These are phyloP conservation scores for Aspergillus ibericus DNA, from an alignment of 2,329 filamentous ascomycete genomes.

Conservation along the genomic window DNA sequence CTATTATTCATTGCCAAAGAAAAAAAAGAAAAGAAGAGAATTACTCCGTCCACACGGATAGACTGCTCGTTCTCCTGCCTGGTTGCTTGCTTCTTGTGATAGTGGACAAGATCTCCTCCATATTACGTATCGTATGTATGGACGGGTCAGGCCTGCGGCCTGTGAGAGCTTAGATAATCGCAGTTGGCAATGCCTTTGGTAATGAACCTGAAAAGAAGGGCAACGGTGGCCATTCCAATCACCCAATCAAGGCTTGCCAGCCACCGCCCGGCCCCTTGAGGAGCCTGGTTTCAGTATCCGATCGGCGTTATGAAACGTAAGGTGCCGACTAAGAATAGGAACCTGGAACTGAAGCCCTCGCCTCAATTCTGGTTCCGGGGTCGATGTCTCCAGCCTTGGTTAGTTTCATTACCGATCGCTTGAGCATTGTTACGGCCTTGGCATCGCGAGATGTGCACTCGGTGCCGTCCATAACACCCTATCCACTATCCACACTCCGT, in stretches of 20 bases:
- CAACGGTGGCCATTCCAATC: constrained; percentile 11
- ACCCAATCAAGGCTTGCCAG: constrained; percentile 6
- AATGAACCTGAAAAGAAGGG: constrained; percentile 4
- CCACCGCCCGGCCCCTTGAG: constrained; percentile 6
- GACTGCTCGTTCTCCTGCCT: too few species aligned
- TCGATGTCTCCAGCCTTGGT: background rate
- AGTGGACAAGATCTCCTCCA: too few species aligned
- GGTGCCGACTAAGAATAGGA: constrained; percentile 10
- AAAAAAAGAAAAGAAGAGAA: too few species aligned
- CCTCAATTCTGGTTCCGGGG: constrained; percentile 3
- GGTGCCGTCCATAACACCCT: background rate
- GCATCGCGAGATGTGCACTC: background rate
- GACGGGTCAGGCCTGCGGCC: background rate
- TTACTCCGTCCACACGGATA: too few species aligned
- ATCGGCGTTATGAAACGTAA: constrained; percentile 15
- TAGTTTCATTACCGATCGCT: background rate
- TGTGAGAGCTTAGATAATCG: background rate
- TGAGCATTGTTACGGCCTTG: background rate
- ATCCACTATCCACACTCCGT: background rate
- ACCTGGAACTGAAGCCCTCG: constrained; percentile 3
- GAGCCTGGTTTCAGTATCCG: constrained; percentile 11
- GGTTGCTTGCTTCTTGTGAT: too few species aligned
- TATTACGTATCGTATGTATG: too few species aligned
- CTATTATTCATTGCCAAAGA: background rate
- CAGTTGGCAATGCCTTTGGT: background rate